Evolutionary conservation across 192 early-diverging fungal genomes (phyloP), one percentile per base, ranked within the genome.

Genomic region (Powellomyces hirtus): DNA sequence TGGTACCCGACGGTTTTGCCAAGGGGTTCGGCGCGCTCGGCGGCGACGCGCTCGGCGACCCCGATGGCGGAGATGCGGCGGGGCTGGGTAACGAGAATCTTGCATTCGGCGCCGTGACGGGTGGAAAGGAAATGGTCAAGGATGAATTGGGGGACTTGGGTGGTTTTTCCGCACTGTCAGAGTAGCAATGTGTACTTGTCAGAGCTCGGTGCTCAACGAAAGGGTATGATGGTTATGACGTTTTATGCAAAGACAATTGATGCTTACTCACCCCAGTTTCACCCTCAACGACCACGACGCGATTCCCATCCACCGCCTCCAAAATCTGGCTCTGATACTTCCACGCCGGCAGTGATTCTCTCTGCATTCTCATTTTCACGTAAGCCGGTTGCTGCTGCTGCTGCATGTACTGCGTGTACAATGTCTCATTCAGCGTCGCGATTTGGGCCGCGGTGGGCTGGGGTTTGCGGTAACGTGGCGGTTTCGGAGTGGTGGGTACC

Each of bases 1-100:
- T 91, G 88, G 40, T 89, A 90, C 5, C 90, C 89, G 34, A 79
- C 77, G 18, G 70, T 59, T 35, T 77, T 60, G 18, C 72, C 71
- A 2, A 80, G 29, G 18, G 10, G 1, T 56, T 89, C 83, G 27
- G 57, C 74, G 1, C 89, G 74, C 65, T 90, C 89, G 0, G 60
- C 58, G 10, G 82, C 79, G 20, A 90, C 87, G 8, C 86, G 75
- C 29, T 78, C 68, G 0, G 86, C 83, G 0, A 89, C 79, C 50
- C 86, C 81, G 20, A 89, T 74, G n/a, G 87, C 86, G 55, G 74
- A 74, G 56, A 79, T 76, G 0, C 77, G 40, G 18, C 77, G 64
- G 1, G 77, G 77, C 45, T 79, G 77, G 5, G 77, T 76, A 1
- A 75, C 66, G 1, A 79, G 70, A 22, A 79, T 76, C 33, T 73